Conservation (phyloP, 2,329 filamentous ascomycete species). For the Cladosporium halotolerans region DNA sequence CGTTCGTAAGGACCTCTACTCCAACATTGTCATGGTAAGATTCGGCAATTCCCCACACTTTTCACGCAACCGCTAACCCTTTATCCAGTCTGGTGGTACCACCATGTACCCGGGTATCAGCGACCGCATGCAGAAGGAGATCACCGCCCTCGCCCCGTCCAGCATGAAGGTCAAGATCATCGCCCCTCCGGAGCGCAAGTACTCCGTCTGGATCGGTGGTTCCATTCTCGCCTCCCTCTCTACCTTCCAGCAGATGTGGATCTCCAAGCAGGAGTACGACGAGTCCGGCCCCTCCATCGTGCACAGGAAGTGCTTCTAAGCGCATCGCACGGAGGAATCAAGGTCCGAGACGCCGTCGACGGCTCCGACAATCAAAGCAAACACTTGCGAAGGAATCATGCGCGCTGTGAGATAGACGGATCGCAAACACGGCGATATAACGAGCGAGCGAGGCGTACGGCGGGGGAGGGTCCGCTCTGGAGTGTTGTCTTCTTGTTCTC, state of each 20-base stretch:
- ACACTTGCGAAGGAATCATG: slow-evolving; percentile 3
- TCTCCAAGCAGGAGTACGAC: slow-evolving; percentile 99
- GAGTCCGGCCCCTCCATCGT: slow-evolving; percentile 99
- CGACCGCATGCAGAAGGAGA: slow-evolving; percentile 99
- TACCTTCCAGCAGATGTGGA: slow-evolving; percentile 99
- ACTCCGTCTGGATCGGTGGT: slow-evolving; percentile 99
- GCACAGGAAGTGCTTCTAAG: slow-evolving; percentile 99
- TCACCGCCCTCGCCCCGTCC: slow-evolving; percentile 96
- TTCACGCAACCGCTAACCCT: slow-evolving; percentile 8
- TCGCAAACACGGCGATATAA: slow-evolving; percentile 10
- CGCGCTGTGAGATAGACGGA: slow-evolving; percentile 10
- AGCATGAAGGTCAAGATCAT: slow-evolving; percentile 99
- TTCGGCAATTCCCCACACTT: slow-evolving; percentile 3
- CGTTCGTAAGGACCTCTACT: slow-evolving; percentile 99
- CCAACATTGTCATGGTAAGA: slow-evolving; percentile 99
- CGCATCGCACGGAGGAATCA: slow-evolving; percentile 15
- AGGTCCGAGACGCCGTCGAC: slow-evolving; percentile 11
- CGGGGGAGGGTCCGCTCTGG: background rate
- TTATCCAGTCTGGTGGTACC: slow-evolving; percentile 87
- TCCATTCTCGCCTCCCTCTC: slow-evolving; percentile 98
- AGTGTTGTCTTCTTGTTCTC: slow-evolving; percentile 8
- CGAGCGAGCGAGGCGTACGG: slow-evolving; percentile 7
- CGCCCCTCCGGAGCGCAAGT: slow-evolving; percentile 99
- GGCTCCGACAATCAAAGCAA: slow-evolving; percentile 7
- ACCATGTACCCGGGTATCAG: slow-evolving; percentile 99